A percentile compares a stretch with the other conserved stretches of the same genome.
These are phyloP conservation scores for Avicennia marina DNA, from an alignment of 257 asterid species.

Conservation along the genomic window DNA sequence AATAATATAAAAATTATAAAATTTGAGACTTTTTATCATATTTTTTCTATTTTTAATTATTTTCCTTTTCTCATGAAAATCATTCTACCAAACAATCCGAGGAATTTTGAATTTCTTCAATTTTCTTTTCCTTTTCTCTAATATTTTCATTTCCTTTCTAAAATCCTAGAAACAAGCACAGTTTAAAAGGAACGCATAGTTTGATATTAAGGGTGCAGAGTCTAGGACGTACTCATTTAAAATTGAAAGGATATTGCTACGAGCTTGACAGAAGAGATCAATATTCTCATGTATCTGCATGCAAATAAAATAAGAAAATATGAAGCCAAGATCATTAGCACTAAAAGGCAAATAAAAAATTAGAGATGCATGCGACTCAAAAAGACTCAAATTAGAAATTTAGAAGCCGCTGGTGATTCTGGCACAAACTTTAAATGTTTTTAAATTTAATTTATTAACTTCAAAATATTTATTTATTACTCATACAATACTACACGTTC, in stretches of 20 bases:
- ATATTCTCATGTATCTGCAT: constrained; percentile 75
- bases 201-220: background rate
- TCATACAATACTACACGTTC: background rate
- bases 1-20: no score
- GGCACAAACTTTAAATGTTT: background rate
- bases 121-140: no score
- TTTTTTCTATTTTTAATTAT: no score
- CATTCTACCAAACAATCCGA: no score
- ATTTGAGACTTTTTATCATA: no score
- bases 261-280: constrained; percentile 64
- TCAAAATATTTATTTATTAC: background rate
- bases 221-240: constrained; percentile 57
- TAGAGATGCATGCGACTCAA: constrained; percentile 7
- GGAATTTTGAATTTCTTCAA: no score
- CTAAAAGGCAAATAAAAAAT: background rate
- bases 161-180: no score
- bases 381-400: constrained; percentile 7
- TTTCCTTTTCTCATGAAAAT: no score
- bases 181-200: constrained; percentile 4
- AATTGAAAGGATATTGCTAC: constrained; percentile 48
- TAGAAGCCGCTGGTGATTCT: background rate
- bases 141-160: no score
- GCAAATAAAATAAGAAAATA: constrained; percentile 16
- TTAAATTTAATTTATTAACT: background rate
- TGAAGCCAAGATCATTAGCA: constrained; percentile 18